Evolutionary conservation across 2,329 filamentous ascomycete species (phyloP).

Genomic region (Colletotrichum sp.): DNA sequence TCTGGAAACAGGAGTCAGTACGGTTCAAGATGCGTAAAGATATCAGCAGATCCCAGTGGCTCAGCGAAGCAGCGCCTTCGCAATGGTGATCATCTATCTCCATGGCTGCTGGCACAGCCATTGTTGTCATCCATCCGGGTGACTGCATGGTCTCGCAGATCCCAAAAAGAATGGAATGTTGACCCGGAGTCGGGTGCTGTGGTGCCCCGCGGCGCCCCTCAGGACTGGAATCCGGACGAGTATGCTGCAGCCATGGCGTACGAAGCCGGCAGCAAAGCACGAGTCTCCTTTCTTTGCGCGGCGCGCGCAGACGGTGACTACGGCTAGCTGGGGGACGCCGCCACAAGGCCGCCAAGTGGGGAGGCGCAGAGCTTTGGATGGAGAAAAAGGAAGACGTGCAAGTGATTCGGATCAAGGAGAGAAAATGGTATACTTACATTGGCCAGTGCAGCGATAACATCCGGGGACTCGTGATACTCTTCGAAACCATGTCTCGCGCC

Average conservation of each 20-base stretch:
- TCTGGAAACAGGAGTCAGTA: conserved; percentile 56
- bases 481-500: conserved; percentile 86
- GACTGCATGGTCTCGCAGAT: background rate
- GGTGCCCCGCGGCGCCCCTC: background rate
- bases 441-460: conserved; percentile 84
- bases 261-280: background rate
- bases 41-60: background rate
- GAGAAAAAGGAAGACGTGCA: background rate
- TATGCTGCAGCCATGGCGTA: background rate
- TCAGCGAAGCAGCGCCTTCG: background rate
- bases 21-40: background rate
- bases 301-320: background rate
- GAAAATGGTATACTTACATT: conserved; percentile 62
- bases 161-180: background rate
- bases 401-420: background rate
- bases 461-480: conserved; percentile 88
- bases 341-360: background rate
- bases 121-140: background rate
- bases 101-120: background rate
- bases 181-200: background rate
- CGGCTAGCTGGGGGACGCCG: background rate
- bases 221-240: background rate
- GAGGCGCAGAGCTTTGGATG: background rate
- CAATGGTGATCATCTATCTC: background rate
- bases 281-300: background rate